Evolutionary conservation across 306 rosid genomes (phyloP).

Genomic region (Begonia peltatifolia): DNA sequence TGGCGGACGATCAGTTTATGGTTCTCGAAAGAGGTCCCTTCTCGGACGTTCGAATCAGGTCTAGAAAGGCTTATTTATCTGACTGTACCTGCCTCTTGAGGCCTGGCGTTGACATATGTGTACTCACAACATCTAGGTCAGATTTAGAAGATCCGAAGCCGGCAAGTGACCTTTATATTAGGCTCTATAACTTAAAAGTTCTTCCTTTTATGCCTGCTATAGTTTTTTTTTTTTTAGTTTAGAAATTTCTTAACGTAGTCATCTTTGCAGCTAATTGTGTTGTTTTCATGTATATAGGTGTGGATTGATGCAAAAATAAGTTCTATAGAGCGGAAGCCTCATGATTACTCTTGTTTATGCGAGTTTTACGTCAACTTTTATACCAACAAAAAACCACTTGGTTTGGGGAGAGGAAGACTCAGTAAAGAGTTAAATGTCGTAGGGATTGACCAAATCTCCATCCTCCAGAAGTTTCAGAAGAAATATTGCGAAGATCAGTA

Average conservation of each 20-base stretch:
- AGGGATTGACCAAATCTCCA: conserved; percentile 43
- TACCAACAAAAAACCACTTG: conserved; percentile 66
- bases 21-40: conserved; percentile 45
- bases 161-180: conserved; percentile 31
- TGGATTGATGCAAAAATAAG: conserved; percentile 78
- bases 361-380: conserved; percentile 57
- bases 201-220: no score
- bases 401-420: conserved; percentile 51
- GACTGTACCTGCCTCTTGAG: conserved; percentile 70
- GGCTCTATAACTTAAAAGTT: background rate
- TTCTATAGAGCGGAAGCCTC: conserved; percentile 71
- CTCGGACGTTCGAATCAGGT: conserved; percentile 45
- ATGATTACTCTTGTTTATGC: conserved; percentile 53
- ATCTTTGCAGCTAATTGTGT: background rate
- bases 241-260: background rate
- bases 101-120: conserved; percentile 68
- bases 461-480: conserved; percentile 55
- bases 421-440: conserved; percentile 35
- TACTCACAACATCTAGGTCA: conserved; percentile 27
- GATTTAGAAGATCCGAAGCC: conserved; percentile 17
- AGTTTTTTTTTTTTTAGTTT: background rate
- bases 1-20: conserved; percentile 22
- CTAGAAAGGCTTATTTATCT: conserved; percentile 50
- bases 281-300: conserved; percentile 20
- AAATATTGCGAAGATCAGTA: conserved; percentile 30